These are phyloP conservation scores for Candida manassasensis DNA, from an alignment of 805 yeast genomes.

Conservation along the genomic window DNA sequence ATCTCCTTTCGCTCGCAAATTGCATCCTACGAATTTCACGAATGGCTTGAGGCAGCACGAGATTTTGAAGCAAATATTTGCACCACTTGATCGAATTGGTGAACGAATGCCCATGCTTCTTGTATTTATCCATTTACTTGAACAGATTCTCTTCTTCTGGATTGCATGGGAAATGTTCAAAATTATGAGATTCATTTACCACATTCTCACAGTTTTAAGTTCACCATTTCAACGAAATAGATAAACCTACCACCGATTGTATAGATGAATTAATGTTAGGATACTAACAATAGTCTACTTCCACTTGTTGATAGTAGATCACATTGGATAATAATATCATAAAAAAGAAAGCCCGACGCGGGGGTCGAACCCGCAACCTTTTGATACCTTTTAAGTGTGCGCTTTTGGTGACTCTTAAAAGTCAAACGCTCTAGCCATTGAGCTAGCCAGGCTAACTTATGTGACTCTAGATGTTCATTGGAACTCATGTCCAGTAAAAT, in stretches of 20 bases:
- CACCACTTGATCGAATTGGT: constrained; percentile 2
- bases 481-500: too few species aligned
- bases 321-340: too few species aligned
- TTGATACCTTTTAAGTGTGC: constrained; percentile 5
- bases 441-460: constrained; percentile 6
- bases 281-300: too few species aligned
- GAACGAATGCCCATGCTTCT: neutral
- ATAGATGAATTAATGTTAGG: too few species aligned
- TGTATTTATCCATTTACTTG: neutral
- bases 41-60: neutral
- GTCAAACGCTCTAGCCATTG: constrained; percentile 7
- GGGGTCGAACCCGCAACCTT: constrained; percentile 7
- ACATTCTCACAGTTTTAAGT: neutral
- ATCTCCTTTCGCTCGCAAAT: constrained; percentile 2
- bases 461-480: neutral
- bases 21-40: constrained; percentile 4
- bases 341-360: constrained; percentile 6
- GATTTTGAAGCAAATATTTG: neutral
- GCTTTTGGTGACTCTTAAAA: constrained; percentile 5
- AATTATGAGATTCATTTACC: neutral
- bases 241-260: neutral
- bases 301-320: too few species aligned
- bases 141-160: constrained; percentile 3
- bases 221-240: neutral
- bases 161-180: constrained; percentile 3